Evolutionary conservation across 768 basidiomycete species (phyloP).

Genomic region (Russula sp.): DNA sequence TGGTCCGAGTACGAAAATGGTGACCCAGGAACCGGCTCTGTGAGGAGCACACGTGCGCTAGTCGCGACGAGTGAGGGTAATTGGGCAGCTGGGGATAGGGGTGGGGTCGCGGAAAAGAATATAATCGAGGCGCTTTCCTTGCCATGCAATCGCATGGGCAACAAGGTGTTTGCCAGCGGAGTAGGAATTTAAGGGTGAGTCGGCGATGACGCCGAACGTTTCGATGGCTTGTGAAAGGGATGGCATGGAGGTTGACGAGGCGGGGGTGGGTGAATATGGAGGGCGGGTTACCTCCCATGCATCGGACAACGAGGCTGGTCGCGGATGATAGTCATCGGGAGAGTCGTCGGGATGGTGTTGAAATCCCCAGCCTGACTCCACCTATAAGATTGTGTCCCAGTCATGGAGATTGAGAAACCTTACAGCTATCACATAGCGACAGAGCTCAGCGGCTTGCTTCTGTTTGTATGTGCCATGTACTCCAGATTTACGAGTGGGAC

Average conservation of each 20-base stretch:
- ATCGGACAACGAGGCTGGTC: constrained; percentile 67
- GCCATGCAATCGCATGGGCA: constrained; percentile 56
- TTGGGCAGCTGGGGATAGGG: constrained; percentile 35
- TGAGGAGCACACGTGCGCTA: constrained; percentile 70
- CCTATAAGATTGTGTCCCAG: constrained; percentile 19
- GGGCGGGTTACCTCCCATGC: constrained; percentile 74
- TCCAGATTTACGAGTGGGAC: too few relatives aligned
- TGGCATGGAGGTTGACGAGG: constrained; percentile 35
- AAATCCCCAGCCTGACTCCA: constrained; percentile 74
- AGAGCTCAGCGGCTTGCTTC: constrained; percentile 70
- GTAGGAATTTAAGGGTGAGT: constrained; percentile 89
- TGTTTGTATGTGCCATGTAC: too few relatives aligned
- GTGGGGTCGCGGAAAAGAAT: constrained; percentile 56
- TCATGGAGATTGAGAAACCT: constrained; percentile 35
- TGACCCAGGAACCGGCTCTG: constrained; percentile 67
- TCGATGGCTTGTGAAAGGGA: constrained; percentile 60
- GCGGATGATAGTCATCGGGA: constrained; percentile 74
- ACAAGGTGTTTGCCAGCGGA: constrained; percentile 71
- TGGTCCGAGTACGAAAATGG: constrained; percentile 91
- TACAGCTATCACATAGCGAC: constrained; percentile 85
- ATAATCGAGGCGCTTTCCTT: constrained; percentile 93
- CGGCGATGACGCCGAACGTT: constrained; percentile 82
- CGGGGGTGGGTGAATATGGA: constrained; percentile 33
- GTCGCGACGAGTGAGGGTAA: constrained; percentile 49
- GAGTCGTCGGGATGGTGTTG: constrained; percentile 78